Evolutionary conservation across 2,329 filamentous ascomycete genomes (phyloP), one percentile per base, ranked within the genome.

Genomic region (Phialophora chinensis): DNA sequence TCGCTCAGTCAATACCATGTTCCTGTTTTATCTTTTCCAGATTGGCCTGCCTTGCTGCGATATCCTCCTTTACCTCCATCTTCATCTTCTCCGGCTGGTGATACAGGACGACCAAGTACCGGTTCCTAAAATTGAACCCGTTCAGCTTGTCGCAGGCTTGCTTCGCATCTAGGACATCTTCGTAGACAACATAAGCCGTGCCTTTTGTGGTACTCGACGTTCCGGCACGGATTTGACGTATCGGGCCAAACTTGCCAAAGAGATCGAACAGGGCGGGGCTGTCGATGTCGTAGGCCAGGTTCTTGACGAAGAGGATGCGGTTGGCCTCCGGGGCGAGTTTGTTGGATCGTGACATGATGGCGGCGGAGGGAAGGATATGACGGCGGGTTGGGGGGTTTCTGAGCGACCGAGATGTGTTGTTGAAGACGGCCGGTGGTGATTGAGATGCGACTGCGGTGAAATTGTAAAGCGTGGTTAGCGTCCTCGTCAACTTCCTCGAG

Each of bases 301-400:
- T 98, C 92, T 98, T 98, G 77, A 98, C 94, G 88, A 98, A 98
- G 85, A 99, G 91, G 90, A 95, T 94, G 90, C 93, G 91, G 87
- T 98, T 98, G 85, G 97, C 93, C 91, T 99, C 95, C 83, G 95
- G 93, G 85, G 93, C 93, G 87, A 98, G 91, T 88, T 97, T 98
- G 66, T 71, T 72, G 62, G 58, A 67, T 42, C 69, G 69, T 11
- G 72, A 71, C 72, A 73, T 73, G 42, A 38, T 35, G 56, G 27
- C 12, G 10, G 29, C 31, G 8, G 20, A 27, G 49, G 44, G 57
- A 27, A 23, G 3, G 49, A 44, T 25, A 23, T 53, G 25, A 31
- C 33, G 0, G 25, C 29, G 29, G 27, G 3, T n/a, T n/a, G 6
- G 10, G 27, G 10, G 10, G 4, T 1, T 17, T 33, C 11, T 29